These are phyloP conservation scores for Talaromyces amestolkiae DNA, from an alignment of 2,329 filamentous ascomycete species.

Conservation along the genomic window DNA sequence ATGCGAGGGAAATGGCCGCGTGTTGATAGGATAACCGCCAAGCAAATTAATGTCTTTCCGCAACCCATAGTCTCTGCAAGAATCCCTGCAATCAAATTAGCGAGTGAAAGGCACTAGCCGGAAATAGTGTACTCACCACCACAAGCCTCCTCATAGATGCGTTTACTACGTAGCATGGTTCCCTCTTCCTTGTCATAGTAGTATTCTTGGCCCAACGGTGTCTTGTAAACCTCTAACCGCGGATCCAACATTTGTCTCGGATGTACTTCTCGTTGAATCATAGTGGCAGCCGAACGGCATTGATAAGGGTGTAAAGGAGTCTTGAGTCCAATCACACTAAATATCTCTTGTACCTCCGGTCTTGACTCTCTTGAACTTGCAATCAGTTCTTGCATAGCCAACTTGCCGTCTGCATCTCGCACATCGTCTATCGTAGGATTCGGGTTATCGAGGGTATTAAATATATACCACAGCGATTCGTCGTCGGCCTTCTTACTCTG, in stretches of 20 bases:
- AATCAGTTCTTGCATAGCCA: constrained; percentile 40
- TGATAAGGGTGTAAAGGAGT: constrained; percentile 76
- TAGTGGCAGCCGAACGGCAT: constrained; percentile 71
- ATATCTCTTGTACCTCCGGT: constrained; percentile 20
- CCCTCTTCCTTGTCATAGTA: constrained; percentile 69
- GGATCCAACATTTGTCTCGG: constrained; percentile 69
- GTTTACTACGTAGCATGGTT: constrained; percentile 62
- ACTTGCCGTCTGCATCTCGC: constrained; percentile 31
- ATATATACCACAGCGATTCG: constrained; percentile 51
- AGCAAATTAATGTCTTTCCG: constrained; percentile 85
- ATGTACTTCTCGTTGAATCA: constrained; percentile 76
- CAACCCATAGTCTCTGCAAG: constrained; percentile 52
- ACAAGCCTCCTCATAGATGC: constrained; percentile 68
- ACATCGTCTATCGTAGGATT: constrained; percentile 32
- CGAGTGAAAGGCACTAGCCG: background rate
- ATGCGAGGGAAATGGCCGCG: constrained; percentile 64
- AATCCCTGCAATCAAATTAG: constrained; percentile 31
- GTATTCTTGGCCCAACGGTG: constrained; percentile 62
- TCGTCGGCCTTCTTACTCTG: constrained; percentile 30
- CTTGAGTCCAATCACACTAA: constrained; percentile 38
- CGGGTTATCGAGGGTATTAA: constrained; percentile 48
- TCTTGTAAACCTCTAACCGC: constrained; percentile 59
- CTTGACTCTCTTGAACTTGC: constrained; percentile 20
- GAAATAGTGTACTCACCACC: constrained; percentile 57
- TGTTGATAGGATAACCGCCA: constrained; percentile 74